Base-by-base conservation (phyloP, 768 basidiomycete species). In the Suillus americanus region DNA sequence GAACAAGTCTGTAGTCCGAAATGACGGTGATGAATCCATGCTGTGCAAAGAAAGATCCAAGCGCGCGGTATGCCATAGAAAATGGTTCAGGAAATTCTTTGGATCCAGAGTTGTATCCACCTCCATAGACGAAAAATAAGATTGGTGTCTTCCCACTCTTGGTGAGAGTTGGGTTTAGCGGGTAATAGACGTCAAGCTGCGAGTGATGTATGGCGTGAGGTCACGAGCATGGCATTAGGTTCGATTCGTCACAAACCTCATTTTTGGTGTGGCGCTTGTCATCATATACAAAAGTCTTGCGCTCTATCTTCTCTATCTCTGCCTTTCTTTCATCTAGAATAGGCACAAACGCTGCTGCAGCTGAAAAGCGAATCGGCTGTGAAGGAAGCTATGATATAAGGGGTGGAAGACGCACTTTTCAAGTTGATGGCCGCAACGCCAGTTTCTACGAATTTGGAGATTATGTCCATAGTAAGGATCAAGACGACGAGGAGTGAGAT, bases 141-240 rank as follows among this genome's bases (percentile, higher is more conserved):
- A 90, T 77, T 0, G 86, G 86, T 0, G 81, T 75, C 61, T 73
- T 76, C 28, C 69, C 69, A 23, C 64, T 62, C 7, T 71, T 68
- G 7, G 72, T 67, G n/a, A 68, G 64, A 13, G 70, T 64, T 6
- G 71, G 57, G 3, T 76, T 43, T 2, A 77, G 66, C 0, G 86
- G 89, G 68, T 87, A 90, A 71, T 90, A 91, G 0, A 90, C 78
- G 67, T 90, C 89, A 38, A 90, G 81, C 88, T 91, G 65, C 13
- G 57, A 61, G 28, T 4, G 13, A 35, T 14, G 12, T 12, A 25
- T 4, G 37, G 41, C 13, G 43, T 60, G 37, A 43, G 50, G 62
- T 64, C 14, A 14, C 35, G 13, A 5, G 16, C 48, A 48, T 35
- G 63, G 18, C 25, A 41, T 48, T 30, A 3, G 38, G 18, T 37